Evolutionary conservation across 495 filamentous ascomycete species (phyloP).

Genomic region (Evernia prunastri): DNA sequence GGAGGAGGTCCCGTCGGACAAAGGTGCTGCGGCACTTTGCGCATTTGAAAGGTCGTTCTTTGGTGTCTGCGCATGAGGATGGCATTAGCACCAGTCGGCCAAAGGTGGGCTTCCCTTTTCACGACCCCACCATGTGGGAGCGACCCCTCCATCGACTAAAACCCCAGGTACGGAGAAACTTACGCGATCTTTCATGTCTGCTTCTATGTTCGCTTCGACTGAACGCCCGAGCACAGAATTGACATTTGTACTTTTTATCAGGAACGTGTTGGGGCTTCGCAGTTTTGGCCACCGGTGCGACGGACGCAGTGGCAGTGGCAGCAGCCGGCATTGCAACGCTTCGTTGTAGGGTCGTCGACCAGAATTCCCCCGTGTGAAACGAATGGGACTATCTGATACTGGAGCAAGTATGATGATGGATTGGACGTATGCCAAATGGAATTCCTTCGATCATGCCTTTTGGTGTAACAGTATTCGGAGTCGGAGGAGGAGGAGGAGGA

Average conservation of each 20-base stretch:
- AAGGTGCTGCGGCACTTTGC: conserved; percentile 97
- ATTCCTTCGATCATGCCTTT: conserved; percentile 22
- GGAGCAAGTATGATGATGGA: conserved; percentile 16
- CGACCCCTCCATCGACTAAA: conserved; percentile 24
- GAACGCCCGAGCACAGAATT: conserved; percentile 96
- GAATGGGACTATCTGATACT: conserved; percentile 23
- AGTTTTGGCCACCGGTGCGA: background rate
- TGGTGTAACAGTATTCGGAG: too few relatives aligned
- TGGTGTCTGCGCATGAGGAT: conserved; percentile 63
- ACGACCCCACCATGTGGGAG: conserved; percentile 26
- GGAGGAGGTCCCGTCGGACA: conserved; percentile 88
- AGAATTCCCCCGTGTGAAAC: conserved; percentile 22
- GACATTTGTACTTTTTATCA: conserved; percentile 83
- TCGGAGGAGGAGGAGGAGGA: conserved; percentile 6
- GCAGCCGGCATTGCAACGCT: conserved; percentile 35
- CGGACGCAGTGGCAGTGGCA: conserved; percentile 40
- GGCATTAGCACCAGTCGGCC: conserved; percentile 7
- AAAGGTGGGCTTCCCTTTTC: conserved; percentile 3
- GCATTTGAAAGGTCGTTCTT: conserved; percentile 98
- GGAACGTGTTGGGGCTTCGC: conserved; percentile 54
- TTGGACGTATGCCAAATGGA: conserved; percentile 19
- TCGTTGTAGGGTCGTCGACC: conserved; percentile 16
- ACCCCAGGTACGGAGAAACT: conserved; percentile 41
- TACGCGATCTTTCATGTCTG: conserved; percentile 96
- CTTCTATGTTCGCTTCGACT: conserved; percentile 95